Percentiles rank a stretch among this genome's conserved stretches.
Conservation (phyloP, 305 asterid species). For the Fraxinus nigra region DNA sequence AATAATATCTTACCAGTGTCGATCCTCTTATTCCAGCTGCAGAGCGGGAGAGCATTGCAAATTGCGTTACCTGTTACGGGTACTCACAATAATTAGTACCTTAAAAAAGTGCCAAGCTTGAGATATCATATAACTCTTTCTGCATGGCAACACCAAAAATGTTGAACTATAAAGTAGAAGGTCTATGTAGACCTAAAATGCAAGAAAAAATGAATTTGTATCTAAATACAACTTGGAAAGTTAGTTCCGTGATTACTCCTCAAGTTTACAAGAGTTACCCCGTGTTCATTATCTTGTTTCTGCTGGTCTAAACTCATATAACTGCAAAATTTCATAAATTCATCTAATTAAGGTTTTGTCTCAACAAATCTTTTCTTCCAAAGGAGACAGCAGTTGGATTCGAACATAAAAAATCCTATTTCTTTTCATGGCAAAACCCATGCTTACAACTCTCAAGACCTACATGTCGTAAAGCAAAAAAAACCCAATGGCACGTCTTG, state of each 20-base stretch:
- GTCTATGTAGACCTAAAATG: not conserved
- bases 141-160: not conserved
- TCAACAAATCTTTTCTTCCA: not conserved
- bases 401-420: not conserved
- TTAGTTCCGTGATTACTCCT: not conserved
- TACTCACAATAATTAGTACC: slow-evolving; percentile 17
- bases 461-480: not conserved
- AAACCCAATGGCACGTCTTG: not conserved
- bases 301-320: not conserved
- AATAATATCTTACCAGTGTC: slow-evolving; percentile 57
- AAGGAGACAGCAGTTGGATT: not conserved
- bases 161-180: not conserved
- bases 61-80: slow-evolving; percentile 69
- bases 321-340: not conserved
- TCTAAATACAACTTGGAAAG: not conserved
- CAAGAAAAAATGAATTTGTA: not conserved
- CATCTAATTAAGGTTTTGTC: not conserved
- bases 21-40: slow-evolving; percentile 98
- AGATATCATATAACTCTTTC: not conserved
- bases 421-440: not conserved
- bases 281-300: not conserved
- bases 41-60: slow-evolving; percentile 86
- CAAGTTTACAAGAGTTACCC: not conserved
- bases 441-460: not conserved
- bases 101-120: not conserved